Base-by-base conservation (phyloP, 2,329 filamentous ascomycete genomes). In the Bipolaris sorokiniana region DNA sequence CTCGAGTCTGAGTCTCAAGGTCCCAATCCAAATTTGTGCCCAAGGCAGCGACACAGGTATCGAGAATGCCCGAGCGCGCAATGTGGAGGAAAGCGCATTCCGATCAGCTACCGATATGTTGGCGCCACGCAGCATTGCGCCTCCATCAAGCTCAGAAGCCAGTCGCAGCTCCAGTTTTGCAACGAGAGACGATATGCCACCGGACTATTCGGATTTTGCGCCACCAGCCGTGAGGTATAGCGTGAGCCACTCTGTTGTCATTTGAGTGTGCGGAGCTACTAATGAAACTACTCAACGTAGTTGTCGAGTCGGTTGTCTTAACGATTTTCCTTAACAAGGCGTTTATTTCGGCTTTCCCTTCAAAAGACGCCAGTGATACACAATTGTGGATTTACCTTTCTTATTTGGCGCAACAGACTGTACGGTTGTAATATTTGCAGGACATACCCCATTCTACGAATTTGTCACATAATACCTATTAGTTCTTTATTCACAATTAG, bases 21-120 rank as follows among this genome's bases (percentile, higher is more conserved):
- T 82, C 0, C 81, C 81, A 0, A 58, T 83, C 2, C 81, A 83
- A 61, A 72, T 83, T 57, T 77, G 76, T 10, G 73, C 76, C 0
- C 69, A 76, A 13, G 74, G 73, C 7, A 77, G 75, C 52, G 70
- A 63, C 23, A 69, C 63, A 1, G 73, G 72, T 7, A 73, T 67
- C 9, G 68, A 71, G 61, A 74, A 73, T 47, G 71, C 72, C 33
- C 57, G 70, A 46, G 68, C 64, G 5, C 64, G 73, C 48, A 72
- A 67, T 36, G 67, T 65, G 1, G 74, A 76, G 48, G 64, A 63
- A 5, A 56, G 53, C 5, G 63, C 61, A n/a, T 65, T 62, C 49
- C 67, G 55, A 53, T 69, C 59, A 20, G 73, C 67, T 3, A 67
- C 71, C 9, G 73, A 71, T 34, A 65, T 77, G 54, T 78, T 79